Base-by-base conservation (phyloP, 192 early-diverging fungal species). In the Coemansia sp. region DNA sequence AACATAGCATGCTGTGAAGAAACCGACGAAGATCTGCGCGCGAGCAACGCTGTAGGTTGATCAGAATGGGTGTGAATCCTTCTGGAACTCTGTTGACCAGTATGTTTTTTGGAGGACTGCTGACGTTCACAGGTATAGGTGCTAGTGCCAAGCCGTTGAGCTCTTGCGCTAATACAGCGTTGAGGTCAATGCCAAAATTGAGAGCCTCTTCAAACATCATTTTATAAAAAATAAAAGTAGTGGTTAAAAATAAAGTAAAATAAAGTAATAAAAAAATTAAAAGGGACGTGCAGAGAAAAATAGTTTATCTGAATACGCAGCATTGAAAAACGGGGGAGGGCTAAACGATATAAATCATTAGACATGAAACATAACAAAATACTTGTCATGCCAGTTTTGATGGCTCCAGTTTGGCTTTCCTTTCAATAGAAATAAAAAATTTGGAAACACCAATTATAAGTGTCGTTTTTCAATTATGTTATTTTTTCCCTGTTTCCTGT, bases 41-140 rank as follows among this genome's bases (percentile, higher is more conserved):
- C n/a, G 79, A 73, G 48, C 71, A 82, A 10, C 71, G 63, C 49
- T 76, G 57, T 5, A 82, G 51, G 40, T 82, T 69, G 31, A 82
- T 76, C 33, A 82, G 61, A 18, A 82, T 73, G 0, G 79, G 73
- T 1, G 69, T 68, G 48, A 70, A 82, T 0, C 79, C 79, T 0
- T 76, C 63, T 0, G 79, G 79, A 0, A 82, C 74, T 14, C 74
- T 60, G 65, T 76, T 82, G 33, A 82, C 73, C 0, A 76, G 65
- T 4, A 76, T 54, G n/a, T 71, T 65, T 8, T 70, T 56, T 4
- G 79, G 71, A 5, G 73, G 69, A 3, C 30, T 48, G 34, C 20
- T 61, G 30, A 71, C 65, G 22, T 16, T 51, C 1, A 80, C 59
- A 10, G 68, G 72, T 16, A 45, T 71, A 7, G 77, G 77, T 10